Evolutionary conservation across 2,329 filamentous ascomycete species (phyloP).

Genomic region (Phaeophleospora eucalypticola): DNA sequence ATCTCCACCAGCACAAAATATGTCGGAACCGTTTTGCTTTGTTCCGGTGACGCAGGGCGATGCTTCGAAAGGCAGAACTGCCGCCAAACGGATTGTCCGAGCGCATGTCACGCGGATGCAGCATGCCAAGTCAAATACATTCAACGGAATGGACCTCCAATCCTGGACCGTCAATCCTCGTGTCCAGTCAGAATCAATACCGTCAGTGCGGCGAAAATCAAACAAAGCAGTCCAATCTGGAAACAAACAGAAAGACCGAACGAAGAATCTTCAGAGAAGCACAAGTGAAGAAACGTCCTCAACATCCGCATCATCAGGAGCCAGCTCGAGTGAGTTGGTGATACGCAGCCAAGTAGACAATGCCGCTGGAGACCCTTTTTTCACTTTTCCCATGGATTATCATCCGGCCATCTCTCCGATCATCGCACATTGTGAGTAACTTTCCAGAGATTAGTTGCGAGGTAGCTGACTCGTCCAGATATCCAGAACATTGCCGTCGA

Average conservation of each 20-base stretch:
- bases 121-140: constrained; percentile 14
- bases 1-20: too few relatives aligned
- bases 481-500: constrained; percentile 37
- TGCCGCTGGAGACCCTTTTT: constrained; percentile 18
- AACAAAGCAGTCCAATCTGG: not conserved
- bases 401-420: constrained; percentile 15
- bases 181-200: constrained; percentile 7
- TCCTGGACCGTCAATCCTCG: constrained; percentile 21
- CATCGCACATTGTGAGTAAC: constrained; percentile 20
- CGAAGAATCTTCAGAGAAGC: not conserved
- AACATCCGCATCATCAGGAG: not conserved
- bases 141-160: constrained; percentile 14
- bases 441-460: not conserved
- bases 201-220: not conserved
- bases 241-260: not conserved
- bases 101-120: constrained; percentile 21
- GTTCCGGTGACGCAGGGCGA: constrained; percentile 16
- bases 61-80: constrained; percentile 16
- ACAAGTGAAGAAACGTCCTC: not conserved
- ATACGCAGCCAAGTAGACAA: constrained; percentile 2
- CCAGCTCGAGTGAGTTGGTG: not conserved
- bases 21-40: constrained; percentile 17
- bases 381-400: constrained; percentile 18
- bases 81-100: constrained; percentile 17
- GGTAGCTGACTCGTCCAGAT: not conserved